Percentiles rank a stretch among this genome's conserved stretches.
phyloP scores from a whole-genome alignment of 495 filamentous ascomycete genomes.

The Cairneyella variabilis region DNA sequence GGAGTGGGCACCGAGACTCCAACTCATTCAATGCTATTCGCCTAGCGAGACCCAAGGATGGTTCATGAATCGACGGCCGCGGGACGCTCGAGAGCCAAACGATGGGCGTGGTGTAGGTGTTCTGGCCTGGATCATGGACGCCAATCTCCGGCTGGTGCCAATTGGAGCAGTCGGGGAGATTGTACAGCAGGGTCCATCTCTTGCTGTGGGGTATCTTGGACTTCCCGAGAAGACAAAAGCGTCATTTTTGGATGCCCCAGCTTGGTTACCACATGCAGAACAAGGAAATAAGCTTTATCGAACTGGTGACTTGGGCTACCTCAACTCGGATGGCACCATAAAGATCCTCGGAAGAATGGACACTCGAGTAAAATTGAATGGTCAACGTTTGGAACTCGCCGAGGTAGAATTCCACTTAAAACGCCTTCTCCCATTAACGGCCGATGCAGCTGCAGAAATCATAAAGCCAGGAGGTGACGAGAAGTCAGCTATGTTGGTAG shows the following conservation, averaged over 20 bases:
- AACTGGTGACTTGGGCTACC: constrained; percentile 18
- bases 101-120: constrained; percentile 37
- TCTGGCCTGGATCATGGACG: constrained; percentile 53
- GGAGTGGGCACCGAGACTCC: constrained; percentile 49
- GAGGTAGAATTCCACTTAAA: constrained; percentile 39
- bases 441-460: neutral
- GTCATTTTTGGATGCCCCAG: constrained; percentile 27
- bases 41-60: constrained; percentile 42
- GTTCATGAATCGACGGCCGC: constrained; percentile 37
- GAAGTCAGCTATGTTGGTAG: neutral
- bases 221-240: neutral
- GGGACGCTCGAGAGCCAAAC: constrained; percentile 34
- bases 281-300: constrained; percentile 53
- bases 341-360: constrained; percentile 26
- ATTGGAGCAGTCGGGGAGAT: constrained; percentile 58
- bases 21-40: constrained; percentile 54
- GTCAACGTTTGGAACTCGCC: constrained; percentile 27
- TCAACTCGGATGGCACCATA: constrained; percentile 37
- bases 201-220: constrained; percentile 46
- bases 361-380: constrained; percentile 26
- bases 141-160: constrained; percentile 47
- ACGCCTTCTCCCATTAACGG: neutral
- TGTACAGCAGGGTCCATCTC: constrained; percentile 51
- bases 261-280: constrained; percentile 8
- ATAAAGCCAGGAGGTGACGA: neutral